Base-by-base conservation (phyloP, 805 yeast genomes). In the Saccharomyces mikatae region DNA sequence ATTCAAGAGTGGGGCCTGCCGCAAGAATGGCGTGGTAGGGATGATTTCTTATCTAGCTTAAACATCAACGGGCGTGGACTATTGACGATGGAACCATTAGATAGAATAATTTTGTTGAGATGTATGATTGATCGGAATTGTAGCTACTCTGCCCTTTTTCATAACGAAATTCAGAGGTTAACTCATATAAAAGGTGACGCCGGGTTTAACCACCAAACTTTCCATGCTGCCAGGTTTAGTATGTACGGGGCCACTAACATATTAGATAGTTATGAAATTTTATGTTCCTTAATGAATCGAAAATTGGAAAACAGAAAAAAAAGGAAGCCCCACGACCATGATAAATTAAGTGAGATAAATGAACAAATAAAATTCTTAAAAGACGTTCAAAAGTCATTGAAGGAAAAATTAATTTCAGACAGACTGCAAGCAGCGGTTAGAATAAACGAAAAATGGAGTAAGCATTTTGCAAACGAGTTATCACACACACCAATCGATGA, bases 1-100 rank as follows among this genome's bases (percentile, higher is more conserved):
- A 63, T 61, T 1, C 48, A 55, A 24, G 60, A 58, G 36, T 68
- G 69, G 67, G 71, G 71, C 8, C 61, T 62, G 30, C 69, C 71
- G 14, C 61, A 51, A 46, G 69, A 67, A 56, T 68, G 71, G 71
- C 56, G 56, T 41, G 41, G 36, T 11, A 52, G 48, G 4, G 21
- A 48, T 9, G 65, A 66, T 55, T 70, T 69, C 2, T 48, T 68
- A 29, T 62, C 56, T 49, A 56, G 54, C 14, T 46, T 63, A 6
- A 61, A 58, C 1, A 27, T 66, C 27, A 69, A 64, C 24, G 58
- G 59, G 30, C 49, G 55, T 3, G 72, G 71, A 4, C 48, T 68
- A 17, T 54, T 57, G 21, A 63, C 64, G 4, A 51, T 68, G 9
- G 50, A 54, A n/a, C 67, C 70, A 11, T 51, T 31, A 11, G 68